Conservation (phyloP, 2,329 filamentous ascomycete species). For the Paecilomyces sp. region DNA sequence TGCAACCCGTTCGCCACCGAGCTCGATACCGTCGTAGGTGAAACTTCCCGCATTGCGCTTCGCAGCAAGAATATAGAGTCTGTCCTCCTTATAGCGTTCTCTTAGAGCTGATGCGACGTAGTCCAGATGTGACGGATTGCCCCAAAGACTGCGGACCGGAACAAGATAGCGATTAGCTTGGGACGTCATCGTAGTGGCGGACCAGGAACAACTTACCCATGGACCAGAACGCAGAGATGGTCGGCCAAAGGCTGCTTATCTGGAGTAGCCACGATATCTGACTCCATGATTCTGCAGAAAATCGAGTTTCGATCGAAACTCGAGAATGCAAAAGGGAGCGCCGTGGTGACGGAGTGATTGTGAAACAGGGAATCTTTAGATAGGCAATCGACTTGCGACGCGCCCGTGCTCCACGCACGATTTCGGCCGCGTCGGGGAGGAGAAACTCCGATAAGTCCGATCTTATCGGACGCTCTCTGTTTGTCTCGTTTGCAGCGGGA, state of each 20-base stretch:
- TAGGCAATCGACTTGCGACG: not conserved
- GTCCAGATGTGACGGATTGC: constrained; percentile 52
- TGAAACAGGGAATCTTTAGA: not conserved
- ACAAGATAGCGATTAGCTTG: not conserved
- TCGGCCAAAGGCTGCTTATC: constrained; percentile 24
- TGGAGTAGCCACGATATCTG: constrained; percentile 4
- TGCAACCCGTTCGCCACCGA: constrained; percentile 60
- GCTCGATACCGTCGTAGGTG: constrained; percentile 61
- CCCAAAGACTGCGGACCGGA: constrained; percentile 46
- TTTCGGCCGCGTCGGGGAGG: not conserved
- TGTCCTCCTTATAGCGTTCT: constrained; percentile 42
- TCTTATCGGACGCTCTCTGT: not conserved
- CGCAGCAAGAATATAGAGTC: constrained; percentile 49
- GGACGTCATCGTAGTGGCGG: constrained; percentile 5
- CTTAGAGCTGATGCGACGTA: constrained; percentile 47
- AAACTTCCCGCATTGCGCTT: constrained; percentile 51
- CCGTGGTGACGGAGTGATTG: constrained; percentile 3
- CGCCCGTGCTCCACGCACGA: not conserved
- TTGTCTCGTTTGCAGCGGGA: constrained; percentile 9
- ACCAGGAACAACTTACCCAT: constrained; percentile 43
- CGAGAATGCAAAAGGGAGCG: constrained; percentile 18
- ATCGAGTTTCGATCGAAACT: constrained; percentile 16
- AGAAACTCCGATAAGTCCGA: not conserved
- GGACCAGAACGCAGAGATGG: constrained; percentile 56
- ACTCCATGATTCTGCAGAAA: constrained; percentile 14